Evolutionary conservation across 371 early-diverging fungal species (phyloP).

Genomic region (Gilbertella persicaria): DNA sequence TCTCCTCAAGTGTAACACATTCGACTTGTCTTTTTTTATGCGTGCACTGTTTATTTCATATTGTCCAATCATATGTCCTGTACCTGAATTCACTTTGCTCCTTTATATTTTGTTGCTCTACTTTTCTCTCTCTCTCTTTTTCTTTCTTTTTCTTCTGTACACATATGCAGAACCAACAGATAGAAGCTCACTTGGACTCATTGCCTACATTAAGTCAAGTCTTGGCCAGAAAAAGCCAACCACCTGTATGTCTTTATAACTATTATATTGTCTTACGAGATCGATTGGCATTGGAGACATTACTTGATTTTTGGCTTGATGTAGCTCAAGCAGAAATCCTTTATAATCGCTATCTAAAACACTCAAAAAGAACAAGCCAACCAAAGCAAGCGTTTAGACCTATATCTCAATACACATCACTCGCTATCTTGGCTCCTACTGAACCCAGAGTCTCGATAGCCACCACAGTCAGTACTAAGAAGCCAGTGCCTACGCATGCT

Average conservation of each 20-base stretch:
- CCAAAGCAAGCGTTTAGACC: not conserved
- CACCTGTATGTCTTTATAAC: slow-evolving; percentile 70
- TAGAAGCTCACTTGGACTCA: not conserved
- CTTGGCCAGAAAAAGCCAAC: slow-evolving; percentile 57
- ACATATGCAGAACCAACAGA: not conserved
- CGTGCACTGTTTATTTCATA: too few species aligned
- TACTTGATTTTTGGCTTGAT: slow-evolving; percentile 72
- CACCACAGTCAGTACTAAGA: slow-evolving; percentile 1
- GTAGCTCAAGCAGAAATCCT: slow-evolving; percentile 60
- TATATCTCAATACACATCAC: slow-evolving; percentile 8
- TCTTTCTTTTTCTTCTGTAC: not conserved
- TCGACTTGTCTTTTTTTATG: too few species aligned
- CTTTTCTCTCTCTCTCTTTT: not conserved
- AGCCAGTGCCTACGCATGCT: slow-evolving; percentile 34
- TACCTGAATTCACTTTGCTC: too few species aligned
- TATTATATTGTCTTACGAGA: slow-evolving; percentile 68
- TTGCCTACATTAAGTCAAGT: slow-evolving; percentile 63
- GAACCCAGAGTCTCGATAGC: not conserved
- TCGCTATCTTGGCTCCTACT: not conserved
- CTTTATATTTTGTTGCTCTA: too few species aligned
- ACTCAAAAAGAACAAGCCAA: slow-evolving; percentile 8
- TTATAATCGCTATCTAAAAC: slow-evolving; percentile 49
- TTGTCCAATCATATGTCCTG: too few species aligned
- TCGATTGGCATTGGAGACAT: slow-evolving; percentile 46
- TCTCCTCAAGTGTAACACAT: too few species aligned